Conservation (phyloP, 495 filamentous ascomycete genomes). For the Penicillium ucsense region DNA sequence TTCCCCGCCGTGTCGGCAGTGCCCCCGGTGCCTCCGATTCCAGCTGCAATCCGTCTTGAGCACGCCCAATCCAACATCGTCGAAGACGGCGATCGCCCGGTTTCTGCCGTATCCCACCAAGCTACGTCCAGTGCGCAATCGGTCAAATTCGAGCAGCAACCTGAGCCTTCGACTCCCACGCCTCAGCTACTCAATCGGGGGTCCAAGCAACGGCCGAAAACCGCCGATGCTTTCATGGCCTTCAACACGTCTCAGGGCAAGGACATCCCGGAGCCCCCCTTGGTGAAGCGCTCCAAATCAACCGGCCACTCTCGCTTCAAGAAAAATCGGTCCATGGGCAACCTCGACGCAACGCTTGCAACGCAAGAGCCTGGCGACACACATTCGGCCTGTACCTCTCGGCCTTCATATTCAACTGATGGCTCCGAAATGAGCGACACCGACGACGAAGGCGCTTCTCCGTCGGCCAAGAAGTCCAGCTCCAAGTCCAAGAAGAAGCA, state of each 20-base stretch:
- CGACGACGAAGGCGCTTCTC: slow-evolving; percentile 9
- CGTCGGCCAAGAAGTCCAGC: slow-evolving; percentile 16
- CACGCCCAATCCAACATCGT: slow-evolving; percentile 47
- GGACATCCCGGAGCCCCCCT: slow-evolving; percentile 7
- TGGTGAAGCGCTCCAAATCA: slow-evolving; percentile 28
- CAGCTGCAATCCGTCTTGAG: slow-evolving; percentile 10
- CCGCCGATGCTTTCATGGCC: slow-evolving; percentile 42
- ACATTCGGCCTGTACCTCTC: slow-evolving; percentile 17
- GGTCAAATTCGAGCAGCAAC: slow-evolving; percentile 24
- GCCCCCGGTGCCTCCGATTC: slow-evolving; percentile 16
- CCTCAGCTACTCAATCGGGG: slow-evolving; percentile 47
- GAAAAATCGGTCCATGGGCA: slow-evolving; percentile 25
- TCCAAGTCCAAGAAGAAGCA: slow-evolving; percentile 56
- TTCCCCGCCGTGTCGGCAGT: slow-evolving; percentile 11
- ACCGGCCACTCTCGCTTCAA: slow-evolving; percentile 26
- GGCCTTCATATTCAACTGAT: slow-evolving; percentile 25
- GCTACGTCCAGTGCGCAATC: slow-evolving; percentile 56
- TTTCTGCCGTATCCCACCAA: slow-evolving; percentile 66
- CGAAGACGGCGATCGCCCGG: slow-evolving; percentile 56
- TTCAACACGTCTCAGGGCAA: slow-evolving; percentile 15
- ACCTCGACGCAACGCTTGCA: slow-evolving; percentile 17
- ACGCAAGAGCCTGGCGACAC: slow-evolving; percentile 15
- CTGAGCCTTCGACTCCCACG: slow-evolving; percentile 47
- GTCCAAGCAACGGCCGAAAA: slow-evolving; percentile 35
- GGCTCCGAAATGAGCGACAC: slow-evolving; percentile 23